Conservation (phyloP, 2,329 filamentous ascomycete species). For the Fusarium tuaranense region DNA sequence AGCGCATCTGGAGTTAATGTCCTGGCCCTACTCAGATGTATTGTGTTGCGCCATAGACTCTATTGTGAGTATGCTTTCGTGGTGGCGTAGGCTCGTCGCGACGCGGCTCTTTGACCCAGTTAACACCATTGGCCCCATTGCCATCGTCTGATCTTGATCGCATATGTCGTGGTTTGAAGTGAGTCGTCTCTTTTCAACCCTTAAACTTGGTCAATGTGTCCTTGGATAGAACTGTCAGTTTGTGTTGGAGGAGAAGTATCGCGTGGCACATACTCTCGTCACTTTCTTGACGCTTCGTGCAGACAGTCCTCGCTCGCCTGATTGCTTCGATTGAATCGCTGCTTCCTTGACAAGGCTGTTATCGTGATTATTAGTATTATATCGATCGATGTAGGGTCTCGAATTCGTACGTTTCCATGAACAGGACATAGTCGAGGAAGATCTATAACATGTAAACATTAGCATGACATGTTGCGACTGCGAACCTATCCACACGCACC, state of each 20-base stretch:
- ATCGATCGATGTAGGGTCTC: background rate
- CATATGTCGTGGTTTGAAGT: background rate
- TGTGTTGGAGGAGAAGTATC: background rate
- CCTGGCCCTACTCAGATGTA: background rate
- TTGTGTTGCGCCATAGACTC: background rate
- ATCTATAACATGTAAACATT: conserved; percentile 67
- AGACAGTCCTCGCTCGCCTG: conserved; percentile 79
- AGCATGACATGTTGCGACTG: conserved; percentile 34
- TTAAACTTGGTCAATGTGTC: conserved; percentile 76
- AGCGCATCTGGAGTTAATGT: background rate
- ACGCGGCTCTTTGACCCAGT: conserved; percentile 5
- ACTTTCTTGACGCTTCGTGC: conserved; percentile 82
- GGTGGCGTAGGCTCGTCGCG: conserved; percentile 1
- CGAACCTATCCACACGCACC: conserved; percentile 60
- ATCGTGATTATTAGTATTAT: background rate
- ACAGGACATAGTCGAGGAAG: conserved; percentile 85
- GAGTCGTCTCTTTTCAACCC: conserved; percentile 59
- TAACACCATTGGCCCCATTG: background rate
- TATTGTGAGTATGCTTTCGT: background rate
- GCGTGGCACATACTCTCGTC: conserved; percentile 69
- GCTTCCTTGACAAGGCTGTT: conserved; percentile 82
- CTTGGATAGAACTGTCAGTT: conserved; percentile 52
- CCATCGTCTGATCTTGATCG: background rate
- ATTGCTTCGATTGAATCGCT: conserved; percentile 78
- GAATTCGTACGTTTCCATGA: conserved; percentile 72